phyloP scores from a whole-genome alignment of 2,329 filamentous ascomycete genomes.

The Aspergillus unguis region DNA sequence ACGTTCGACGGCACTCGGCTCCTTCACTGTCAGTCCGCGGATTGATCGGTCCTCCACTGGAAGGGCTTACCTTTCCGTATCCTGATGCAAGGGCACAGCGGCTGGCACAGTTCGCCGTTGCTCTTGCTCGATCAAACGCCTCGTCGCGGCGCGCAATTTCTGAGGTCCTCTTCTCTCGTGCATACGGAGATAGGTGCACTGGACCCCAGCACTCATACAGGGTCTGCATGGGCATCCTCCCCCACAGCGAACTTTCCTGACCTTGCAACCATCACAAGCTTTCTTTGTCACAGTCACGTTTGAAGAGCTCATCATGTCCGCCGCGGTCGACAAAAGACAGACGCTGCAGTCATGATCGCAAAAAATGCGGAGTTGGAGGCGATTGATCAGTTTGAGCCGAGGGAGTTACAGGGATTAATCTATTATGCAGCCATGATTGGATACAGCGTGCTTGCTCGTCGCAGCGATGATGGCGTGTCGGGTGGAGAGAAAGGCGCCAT shows the following conservation, averaged over 20 bases:
- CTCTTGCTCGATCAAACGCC: conserved; percentile 21
- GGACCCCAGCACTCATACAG: conserved; percentile 45
- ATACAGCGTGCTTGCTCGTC: no score
- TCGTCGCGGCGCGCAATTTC: conserved; percentile 32
- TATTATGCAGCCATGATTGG: background rate
- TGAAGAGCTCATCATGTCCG: conserved; percentile 12
- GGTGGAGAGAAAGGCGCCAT: no score
- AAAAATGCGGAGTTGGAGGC: background rate
- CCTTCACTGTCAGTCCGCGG: conserved; percentile 2
- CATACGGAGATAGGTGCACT: conserved; percentile 50
- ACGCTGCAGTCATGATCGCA: background rate
- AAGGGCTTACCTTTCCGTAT: background rate
- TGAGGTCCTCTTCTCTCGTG: conserved; percentile 48
- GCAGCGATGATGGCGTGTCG: no score
- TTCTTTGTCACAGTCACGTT: conserved; percentile 30
- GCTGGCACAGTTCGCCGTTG: conserved; percentile 6
- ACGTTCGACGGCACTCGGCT: conserved; percentile 17
- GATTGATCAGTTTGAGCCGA: background rate
- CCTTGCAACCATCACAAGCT: conserved; percentile 53
- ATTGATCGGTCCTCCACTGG: no score
- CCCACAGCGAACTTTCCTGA: conserved; percentile 53
- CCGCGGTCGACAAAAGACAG: background rate
- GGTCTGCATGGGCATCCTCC: conserved; percentile 48
- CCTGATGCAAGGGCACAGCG: no score
- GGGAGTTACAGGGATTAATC: background rate